phyloP scores from a whole-genome alignment of 192 early-diverging fungal species.

The Coemansia sp. region DNA sequence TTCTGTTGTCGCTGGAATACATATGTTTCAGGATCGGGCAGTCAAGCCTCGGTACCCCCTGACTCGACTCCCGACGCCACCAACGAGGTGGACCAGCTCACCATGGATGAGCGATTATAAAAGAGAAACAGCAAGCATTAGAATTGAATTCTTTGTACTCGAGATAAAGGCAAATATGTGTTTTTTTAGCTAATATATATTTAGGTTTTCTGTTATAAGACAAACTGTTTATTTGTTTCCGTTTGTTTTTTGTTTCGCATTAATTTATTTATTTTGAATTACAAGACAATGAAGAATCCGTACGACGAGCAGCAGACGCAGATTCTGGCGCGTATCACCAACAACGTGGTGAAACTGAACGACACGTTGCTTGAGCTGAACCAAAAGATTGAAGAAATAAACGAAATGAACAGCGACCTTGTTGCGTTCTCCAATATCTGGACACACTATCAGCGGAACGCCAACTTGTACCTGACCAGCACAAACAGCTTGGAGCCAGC shows the following conservation, averaged over 20 bases:
- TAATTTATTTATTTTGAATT: slow-evolving; percentile 8
- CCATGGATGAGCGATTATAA: no score
- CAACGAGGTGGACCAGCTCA: no score
- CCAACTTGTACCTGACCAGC: slow-evolving; percentile 45
- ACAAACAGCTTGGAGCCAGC: slow-evolving; percentile 43
- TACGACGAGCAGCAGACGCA: slow-evolving; percentile 56
- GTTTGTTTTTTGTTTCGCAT: neutral
- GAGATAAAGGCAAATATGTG: no score
- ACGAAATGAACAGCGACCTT: slow-evolving; percentile 55
- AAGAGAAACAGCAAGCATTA: no score
- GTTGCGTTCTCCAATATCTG: slow-evolving; percentile 55
- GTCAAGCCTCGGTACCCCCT: no score
- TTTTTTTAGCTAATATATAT: no score
- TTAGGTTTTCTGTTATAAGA: no score
- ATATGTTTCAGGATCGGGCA: no score
- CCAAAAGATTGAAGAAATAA: slow-evolving; percentile 55
- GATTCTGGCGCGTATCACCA: slow-evolving; percentile 53
- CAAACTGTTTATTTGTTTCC: neutral
- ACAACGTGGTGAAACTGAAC: slow-evolving; percentile 54
- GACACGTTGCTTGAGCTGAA: slow-evolving; percentile 51
- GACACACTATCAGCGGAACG: slow-evolving; percentile 55
- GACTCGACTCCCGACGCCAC: no score
- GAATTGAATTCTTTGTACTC: no score
- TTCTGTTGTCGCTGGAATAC: no score
- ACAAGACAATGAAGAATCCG: slow-evolving; percentile 37